Evolutionary conservation across 306 rosid species (phyloP).

Genomic region (Cyamopsis tetragonoloba): DNA sequence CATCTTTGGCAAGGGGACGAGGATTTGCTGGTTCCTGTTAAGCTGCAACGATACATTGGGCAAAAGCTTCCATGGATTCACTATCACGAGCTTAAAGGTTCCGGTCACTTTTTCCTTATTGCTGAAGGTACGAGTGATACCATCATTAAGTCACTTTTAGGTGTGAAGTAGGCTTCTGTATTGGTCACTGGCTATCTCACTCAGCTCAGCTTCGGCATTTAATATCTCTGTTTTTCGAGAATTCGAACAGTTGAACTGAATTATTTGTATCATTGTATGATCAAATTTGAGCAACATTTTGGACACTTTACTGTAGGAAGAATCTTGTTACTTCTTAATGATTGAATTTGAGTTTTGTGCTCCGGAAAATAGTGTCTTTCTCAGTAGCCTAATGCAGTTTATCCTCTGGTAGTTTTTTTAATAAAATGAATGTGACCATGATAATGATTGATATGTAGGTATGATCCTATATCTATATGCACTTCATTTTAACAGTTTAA

Average conservation of each 20-base stretch:
- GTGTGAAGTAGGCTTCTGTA: constrained; percentile 31
- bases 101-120: constrained; percentile 59
- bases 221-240: constrained; percentile 8
- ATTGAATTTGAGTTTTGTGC: neutral
- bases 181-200: constrained; percentile 2
- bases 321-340: constrained; percentile 7
- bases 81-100: constrained; percentile 74
- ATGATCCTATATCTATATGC: neutral
- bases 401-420: neutral
- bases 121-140: constrained; percentile 50
- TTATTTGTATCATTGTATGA: constrained; percentile 19
- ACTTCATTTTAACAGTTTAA: neutral
- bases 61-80: constrained; percentile 75
- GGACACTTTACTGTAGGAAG: constrained; percentile 5
- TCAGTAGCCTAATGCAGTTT: too few species aligned
- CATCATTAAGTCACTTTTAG: constrained; percentile 47
- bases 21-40: constrained; percentile 55
- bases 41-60: constrained; percentile 51
- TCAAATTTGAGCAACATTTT: neutral
- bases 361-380: too few species aligned
- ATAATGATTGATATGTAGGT: neutral
- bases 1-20: constrained; percentile 94
- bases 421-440: neutral
- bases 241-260: constrained; percentile 16
- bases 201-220: constrained; percentile 17